Conservation (phyloP, 169 alveolate species). For the Plasmodium adleri region DNA sequence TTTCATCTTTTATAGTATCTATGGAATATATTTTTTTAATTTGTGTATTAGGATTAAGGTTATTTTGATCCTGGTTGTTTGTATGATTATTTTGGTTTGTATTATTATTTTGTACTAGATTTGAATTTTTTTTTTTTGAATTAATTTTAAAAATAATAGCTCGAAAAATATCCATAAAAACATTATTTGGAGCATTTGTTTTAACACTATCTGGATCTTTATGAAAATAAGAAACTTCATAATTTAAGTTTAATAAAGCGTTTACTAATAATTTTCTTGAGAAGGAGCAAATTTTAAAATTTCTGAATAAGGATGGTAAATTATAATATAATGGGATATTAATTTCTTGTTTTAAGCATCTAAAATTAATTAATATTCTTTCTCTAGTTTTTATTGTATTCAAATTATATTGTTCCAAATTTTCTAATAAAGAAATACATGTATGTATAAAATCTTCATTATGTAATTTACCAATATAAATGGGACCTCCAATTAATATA, state of each 20-base stretch:
- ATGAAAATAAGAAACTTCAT: slow-evolving; percentile 92
- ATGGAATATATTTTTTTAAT: slow-evolving; percentile 54
- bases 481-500: slow-evolving; percentile 87
- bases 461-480: slow-evolving; percentile 86
- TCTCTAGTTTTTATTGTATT: slow-evolving; percentile 51
- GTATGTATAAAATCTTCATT: slow-evolving; percentile 80
- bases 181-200: slow-evolving; percentile 91
- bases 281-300: slow-evolving; percentile 57
- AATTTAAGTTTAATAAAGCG: slow-evolving; percentile 87
- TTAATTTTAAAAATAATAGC: slow-evolving; percentile 69
- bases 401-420: slow-evolving; percentile 42
- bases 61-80: background rate
- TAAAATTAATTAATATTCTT: slow-evolving; percentile 60
- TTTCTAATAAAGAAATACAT: slow-evolving; percentile 62
- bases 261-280: slow-evolving; percentile 60
- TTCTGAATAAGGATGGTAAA: slow-evolving; percentile 51
- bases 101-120: background rate
- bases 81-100: slow-evolving; percentile 1
- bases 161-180: slow-evolving; percentile 92
- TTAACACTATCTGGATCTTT: slow-evolving; percentile 92
- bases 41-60: background rate
- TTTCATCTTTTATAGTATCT: slow-evolving; percentile 67
- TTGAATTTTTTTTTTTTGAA: slow-evolving; percentile 31
- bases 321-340: slow-evolving; percentile 72
- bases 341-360: slow-evolving; percentile 73